Base-by-base conservation (phyloP, 2,329 filamentous ascomycete species). In the Rhynchosporium secalis region DNA sequence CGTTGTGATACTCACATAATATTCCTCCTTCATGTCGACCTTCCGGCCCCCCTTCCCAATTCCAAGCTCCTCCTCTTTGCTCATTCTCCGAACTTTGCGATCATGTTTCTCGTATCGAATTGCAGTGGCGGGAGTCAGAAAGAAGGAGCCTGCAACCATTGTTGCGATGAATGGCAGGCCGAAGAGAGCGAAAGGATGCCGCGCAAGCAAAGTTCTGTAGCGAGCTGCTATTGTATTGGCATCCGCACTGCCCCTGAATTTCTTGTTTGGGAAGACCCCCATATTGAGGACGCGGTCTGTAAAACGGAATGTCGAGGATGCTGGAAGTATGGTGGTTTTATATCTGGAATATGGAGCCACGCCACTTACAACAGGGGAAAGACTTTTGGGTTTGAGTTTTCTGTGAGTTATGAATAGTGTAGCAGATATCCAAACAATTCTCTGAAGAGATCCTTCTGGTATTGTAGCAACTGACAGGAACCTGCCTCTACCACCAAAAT, bases 51-150 rank as follows among this genome's bases (percentile, higher is more conserved):
- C 80, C 76, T 87, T 89, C 57, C 91, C 88, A 59, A 98, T 82
- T 12, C 91, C 88, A 75, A 99, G 81, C 71, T 91, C 91, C 76
- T 99, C 92, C 63, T 97, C 91, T 70, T 90, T 86, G 63, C 85
- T 90, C 78, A 98, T 77, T 78, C 93, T 90, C 72, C 90, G 85
- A 63, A 97, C 91, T 78, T 91, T 94, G 66, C 92, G 86, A 75
- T 99, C 95, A 73, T 97, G 87, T 66, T 90, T 86, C 78, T 99
- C 95, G 77, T 98, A 99, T 62, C 96, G 86, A 55, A 99, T 81
- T 13, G 96, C 95, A 28, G 96, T 94, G 4, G 94, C 95, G 1
- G 94, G 95, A 0, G 95, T 98, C 55, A 99, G 83, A 71, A 96
- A 90, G 76, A 99, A 99, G 3, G 91, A 96, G 0, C 92, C 94